Evolutionary conservation across 345 rosid genomes (phyloP).

Genomic region (Draba incana): DNA sequence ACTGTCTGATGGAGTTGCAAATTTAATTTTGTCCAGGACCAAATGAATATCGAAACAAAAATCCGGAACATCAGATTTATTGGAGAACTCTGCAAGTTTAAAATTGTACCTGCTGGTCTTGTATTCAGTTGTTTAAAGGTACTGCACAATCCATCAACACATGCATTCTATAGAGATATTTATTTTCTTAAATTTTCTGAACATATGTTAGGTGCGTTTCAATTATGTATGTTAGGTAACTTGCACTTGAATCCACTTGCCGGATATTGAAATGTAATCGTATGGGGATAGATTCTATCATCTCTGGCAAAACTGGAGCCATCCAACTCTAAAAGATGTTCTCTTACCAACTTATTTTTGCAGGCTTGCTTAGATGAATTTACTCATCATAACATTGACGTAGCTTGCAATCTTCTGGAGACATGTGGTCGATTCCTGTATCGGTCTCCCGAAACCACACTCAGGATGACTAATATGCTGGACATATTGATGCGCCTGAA

Average conservation of each 20-base stretch:
- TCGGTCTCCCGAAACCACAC: constrained; percentile 93
- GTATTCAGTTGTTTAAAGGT: constrained; percentile 97
- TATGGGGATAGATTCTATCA: constrained; percentile 10
- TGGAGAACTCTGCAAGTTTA: constrained; percentile 98
- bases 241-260: constrained; percentile 12
- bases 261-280: constrained; percentile 15
- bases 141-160: constrained; percentile 22
- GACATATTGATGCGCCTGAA: constrained; percentile 99
- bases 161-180: constrained; percentile 26
- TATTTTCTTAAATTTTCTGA: constrained; percentile 19
- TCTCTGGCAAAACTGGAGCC: constrained; percentile 8
- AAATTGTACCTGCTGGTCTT: constrained; percentile 76
- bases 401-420: constrained; percentile 98
- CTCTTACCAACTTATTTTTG: constrained; percentile 22
- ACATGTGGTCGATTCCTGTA: constrained; percentile 98
- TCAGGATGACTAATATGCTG: constrained; percentile 95
- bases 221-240: constrained; percentile 6
- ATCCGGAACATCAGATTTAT: constrained; percentile 96
- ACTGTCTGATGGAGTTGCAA: constrained; percentile 27
- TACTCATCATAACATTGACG: constrained; percentile 98
- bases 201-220: constrained; percentile 12
- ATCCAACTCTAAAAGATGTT: constrained; percentile 23
- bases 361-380: constrained; percentile 99
- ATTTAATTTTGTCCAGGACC: constrained; percentile 70
- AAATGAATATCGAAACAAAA: constrained; percentile 98